Evolutionary conservation across 1,284 basidiomycete genomes (phyloP).

Genomic region (Ganoderma resinaceum): DNA sequence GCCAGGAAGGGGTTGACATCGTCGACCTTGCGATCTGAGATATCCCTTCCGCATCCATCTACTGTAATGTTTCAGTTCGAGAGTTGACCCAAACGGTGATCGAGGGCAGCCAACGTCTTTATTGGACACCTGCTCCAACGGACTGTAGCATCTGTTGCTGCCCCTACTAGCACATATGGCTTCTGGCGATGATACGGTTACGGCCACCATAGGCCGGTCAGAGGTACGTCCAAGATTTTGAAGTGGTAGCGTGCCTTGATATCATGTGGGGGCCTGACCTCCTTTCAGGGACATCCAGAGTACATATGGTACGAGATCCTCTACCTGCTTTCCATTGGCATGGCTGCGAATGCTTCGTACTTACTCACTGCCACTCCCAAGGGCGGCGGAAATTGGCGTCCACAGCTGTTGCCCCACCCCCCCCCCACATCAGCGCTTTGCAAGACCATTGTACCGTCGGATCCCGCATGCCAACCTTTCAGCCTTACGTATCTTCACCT

Average conservation of each 20-base stretch:
- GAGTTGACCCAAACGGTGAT: background rate
- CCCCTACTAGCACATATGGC: background rate
- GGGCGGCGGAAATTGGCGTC: background rate
- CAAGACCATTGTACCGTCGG: slow-evolving; percentile 25
- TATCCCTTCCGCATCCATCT: background rate
- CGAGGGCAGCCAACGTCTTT: background rate
- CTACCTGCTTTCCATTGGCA: slow-evolving; percentile 32
- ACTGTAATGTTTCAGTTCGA: background rate
- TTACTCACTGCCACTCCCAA: slow-evolving; percentile 25
- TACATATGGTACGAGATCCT: slow-evolving; percentile 37
- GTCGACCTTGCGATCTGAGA: background rate
- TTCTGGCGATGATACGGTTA: background rate
- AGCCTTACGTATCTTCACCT: slow-evolving; percentile 37
- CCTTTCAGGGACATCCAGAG: slow-evolving; percentile 33
- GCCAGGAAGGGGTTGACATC: background rate
- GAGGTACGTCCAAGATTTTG: background rate
- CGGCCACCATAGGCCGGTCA: background rate
- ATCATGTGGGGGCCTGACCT: slow-evolving; percentile 1
- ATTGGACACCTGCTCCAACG: background rate
- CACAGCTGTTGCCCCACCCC: background rate
- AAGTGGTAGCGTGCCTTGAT: background rate
- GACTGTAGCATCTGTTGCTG: background rate
- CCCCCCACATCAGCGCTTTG: background rate
- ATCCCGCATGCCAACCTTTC: slow-evolving; percentile 36
- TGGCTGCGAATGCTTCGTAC: slow-evolving; percentile 30